A percentile compares a stretch with the other conserved stretches of the same genome.
These are phyloP conservation scores for Durotheca rogersii DNA, from an alignment of 495 filamentous ascomycete species.

Conservation along the genomic window DNA sequence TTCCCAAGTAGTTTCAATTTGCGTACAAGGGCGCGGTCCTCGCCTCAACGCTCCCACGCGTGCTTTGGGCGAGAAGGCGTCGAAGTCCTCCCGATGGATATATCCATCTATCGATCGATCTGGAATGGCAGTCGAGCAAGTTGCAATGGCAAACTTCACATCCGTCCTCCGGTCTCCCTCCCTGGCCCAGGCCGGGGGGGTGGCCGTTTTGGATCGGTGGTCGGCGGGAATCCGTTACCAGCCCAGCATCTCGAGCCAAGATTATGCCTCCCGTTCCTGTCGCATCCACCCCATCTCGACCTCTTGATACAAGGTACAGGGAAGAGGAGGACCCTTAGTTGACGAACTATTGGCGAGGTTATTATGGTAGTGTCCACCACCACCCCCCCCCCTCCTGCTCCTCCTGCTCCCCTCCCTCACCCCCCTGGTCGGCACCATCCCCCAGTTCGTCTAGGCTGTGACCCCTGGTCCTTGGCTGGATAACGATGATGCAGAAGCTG, in stretches of 20 bases:
- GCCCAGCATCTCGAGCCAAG: conserved; percentile 33
- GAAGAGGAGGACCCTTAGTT: too few species aligned
- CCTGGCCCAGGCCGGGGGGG: conserved; percentile 26
- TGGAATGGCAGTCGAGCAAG: conserved; percentile 8
- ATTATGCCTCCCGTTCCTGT: conserved; percentile 32
- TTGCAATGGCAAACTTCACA: too few species aligned
- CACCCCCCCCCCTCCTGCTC: too few species aligned
- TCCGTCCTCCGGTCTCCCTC: conserved; percentile 3
- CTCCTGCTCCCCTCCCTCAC: too few species aligned
- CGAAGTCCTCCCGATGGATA: too few species aligned
- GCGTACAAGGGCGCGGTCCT: not conserved
- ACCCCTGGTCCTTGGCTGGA: conserved; percentile 23
- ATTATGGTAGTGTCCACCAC: conserved; percentile 23
- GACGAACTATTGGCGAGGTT: conserved; percentile 4
- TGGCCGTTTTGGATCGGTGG: conserved; percentile 32
- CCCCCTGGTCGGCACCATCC: conserved; percentile 18
- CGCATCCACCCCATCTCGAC: conserved; percentile 33
- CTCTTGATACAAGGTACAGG: conserved; percentile 26
- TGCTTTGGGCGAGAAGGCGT: too few species aligned
- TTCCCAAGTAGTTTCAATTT: not conserved
- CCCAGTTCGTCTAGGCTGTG: conserved; percentile 29
- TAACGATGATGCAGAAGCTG: conserved; percentile 33
- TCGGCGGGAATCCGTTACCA: conserved; percentile 23
- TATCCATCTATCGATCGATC: not conserved
- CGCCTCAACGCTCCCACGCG: too few species aligned